Evolutionary conservation across 768 basidiomycete genomes (phyloP).

Genomic region (Lanmaoa pseudosensibilis): DNA sequence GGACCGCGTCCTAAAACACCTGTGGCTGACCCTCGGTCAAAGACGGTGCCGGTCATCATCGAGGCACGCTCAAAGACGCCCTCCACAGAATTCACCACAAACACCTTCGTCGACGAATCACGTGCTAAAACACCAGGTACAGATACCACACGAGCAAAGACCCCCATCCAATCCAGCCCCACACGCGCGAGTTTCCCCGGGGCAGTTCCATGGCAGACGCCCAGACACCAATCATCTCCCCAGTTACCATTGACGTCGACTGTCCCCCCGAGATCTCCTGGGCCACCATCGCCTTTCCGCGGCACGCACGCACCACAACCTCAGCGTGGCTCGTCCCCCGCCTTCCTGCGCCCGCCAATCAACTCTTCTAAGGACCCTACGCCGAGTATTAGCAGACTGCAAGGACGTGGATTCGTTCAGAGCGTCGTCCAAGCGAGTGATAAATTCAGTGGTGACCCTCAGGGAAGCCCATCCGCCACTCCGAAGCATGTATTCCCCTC

Average conservation of each 20-base stretch:
- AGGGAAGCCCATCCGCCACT: slow-evolving; percentile 34
- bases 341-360: slow-evolving; percentile 48
- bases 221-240: slow-evolving; percentile 31
- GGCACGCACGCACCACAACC: slow-evolving; percentile 43
- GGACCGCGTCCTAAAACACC: slow-evolving; percentile 28
- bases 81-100: slow-evolving; percentile 11
- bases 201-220: slow-evolving; percentile 25
- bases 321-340: slow-evolving; percentile 50
- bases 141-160: slow-evolving; percentile 20
- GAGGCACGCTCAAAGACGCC: slow-evolving; percentile 25
- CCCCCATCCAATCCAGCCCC: slow-evolving; percentile 16
- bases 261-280: slow-evolving; percentile 12
- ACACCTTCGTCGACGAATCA: slow-evolving; percentile 16
- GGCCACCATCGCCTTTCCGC: slow-evolving; percentile 41
- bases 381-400: slow-evolving; percentile 77
- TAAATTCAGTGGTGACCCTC: slow-evolving; percentile 41
- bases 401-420: slow-evolving; percentile 86
- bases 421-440: slow-evolving; percentile 74
- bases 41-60: slow-evolving; percentile 4
- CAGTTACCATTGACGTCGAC: slow-evolving; percentile 35
- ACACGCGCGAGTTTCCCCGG: slow-evolving; percentile 18
- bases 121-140: slow-evolving; percentile 21
- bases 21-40: slow-evolving; percentile 13
- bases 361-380: slow-evolving; percentile 67
- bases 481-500: slow-evolving; percentile 30